Evolutionary conservation across 768 basidiomycete genomes (phyloP).

Genomic region (Hygrophorus pudorinus): DNA sequence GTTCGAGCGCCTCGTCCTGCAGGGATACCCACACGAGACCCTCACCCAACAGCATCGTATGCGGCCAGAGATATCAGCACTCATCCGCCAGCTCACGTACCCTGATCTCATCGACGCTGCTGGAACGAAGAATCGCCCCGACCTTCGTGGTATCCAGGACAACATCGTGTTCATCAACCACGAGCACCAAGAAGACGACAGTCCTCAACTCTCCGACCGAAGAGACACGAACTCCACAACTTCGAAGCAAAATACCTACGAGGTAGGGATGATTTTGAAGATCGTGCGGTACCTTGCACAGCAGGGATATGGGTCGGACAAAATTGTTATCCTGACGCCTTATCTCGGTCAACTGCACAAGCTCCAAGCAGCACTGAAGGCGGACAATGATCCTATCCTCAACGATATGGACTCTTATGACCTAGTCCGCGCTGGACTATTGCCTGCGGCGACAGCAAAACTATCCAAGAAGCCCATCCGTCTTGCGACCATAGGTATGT

Average conservation of each 20-base stretch:
- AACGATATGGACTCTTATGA: slow-evolving; percentile 56
- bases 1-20: slow-evolving; percentile 60
- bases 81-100: slow-evolving; percentile 56
- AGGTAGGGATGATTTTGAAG: slow-evolving; percentile 55
- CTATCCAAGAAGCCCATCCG: slow-evolving; percentile 37
- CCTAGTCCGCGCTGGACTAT: slow-evolving; percentile 45
- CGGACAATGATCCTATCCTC: slow-evolving; percentile 46
- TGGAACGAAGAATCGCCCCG: slow-evolving; percentile 35
- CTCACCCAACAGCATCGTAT: slow-evolving; percentile 58
- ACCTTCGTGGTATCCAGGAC: slow-evolving; percentile 43
- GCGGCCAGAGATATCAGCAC: slow-evolving; percentile 60
- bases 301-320: slow-evolving; percentile 54
- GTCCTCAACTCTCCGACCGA: slow-evolving; percentile 29
- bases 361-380: slow-evolving; percentile 35
- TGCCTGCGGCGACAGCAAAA: slow-evolving; percentile 29
- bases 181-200: slow-evolving; percentile 41
- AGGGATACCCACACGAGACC: slow-evolving; percentile 50
- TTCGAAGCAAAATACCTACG: slow-evolving; percentile 53
- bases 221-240: slow-evolving; percentile 35
- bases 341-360: slow-evolving; percentile 55
- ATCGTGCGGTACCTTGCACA: slow-evolving; percentile 57
- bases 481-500: slow-evolving; percentile 55
- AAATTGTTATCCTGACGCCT: slow-evolving; percentile 58
- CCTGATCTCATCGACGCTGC: slow-evolving; percentile 50
- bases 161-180: slow-evolving; percentile 62